Conservation (phyloP, 2,329 filamentous ascomycete species). For the Akanthomyces uredinophilus region DNA sequence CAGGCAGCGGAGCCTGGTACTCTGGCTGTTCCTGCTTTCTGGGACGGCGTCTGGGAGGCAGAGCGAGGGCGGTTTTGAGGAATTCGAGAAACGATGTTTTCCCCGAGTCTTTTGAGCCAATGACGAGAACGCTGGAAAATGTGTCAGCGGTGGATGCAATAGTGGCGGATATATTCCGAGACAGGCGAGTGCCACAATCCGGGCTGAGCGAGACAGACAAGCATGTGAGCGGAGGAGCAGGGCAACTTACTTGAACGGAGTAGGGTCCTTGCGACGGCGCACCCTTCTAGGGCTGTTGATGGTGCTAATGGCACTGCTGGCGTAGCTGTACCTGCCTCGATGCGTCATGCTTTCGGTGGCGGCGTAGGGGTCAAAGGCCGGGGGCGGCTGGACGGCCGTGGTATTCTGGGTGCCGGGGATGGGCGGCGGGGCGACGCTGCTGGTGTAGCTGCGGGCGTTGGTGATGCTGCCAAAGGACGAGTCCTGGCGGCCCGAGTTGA, state of each 20-base stretch:
- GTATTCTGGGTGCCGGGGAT: conserved; percentile 58
- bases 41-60: conserved; percentile 72
- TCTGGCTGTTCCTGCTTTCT: conserved; percentile 55
- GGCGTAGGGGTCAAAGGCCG: conserved; percentile 68
- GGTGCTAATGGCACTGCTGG: conserved; percentile 83
- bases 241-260: conserved; percentile 89
- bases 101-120: conserved; percentile 81
- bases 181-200: neutral
- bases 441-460: conserved; percentile 38
- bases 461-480: conserved; percentile 34
- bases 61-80: conserved; percentile 76
- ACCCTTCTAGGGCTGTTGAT: conserved; percentile 91
- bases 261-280: conserved; percentile 92
- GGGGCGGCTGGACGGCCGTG: conserved; percentile 43
- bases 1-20: conserved; percentile 44
- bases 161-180: neutral
- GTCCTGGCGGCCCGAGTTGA: conserved; percentile 8
- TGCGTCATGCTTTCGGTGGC: conserved; percentile 94
- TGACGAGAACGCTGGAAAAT: conserved; percentile 69
- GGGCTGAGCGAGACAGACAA: neutral
- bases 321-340: conserved; percentile 93
- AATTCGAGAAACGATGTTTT: conserved; percentile 98
- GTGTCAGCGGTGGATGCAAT: conserved; percentile 5
- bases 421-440: conserved; percentile 48
- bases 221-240: neutral